Conservation (phyloP, 805 yeast species). For the Saturnispora ahearnii region DNA sequence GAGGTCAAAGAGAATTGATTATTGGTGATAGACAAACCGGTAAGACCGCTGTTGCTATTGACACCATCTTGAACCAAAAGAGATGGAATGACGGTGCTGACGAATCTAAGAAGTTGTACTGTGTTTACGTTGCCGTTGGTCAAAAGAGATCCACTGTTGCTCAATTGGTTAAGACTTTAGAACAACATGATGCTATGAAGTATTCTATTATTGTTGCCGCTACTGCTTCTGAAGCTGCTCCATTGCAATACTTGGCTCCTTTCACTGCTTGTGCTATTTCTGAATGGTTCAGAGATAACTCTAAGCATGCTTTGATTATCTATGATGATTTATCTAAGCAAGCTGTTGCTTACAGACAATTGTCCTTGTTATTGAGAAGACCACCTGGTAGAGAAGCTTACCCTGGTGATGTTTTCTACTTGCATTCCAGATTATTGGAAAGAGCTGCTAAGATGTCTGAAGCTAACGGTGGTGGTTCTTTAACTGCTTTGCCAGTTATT, state of each 20-base stretch:
- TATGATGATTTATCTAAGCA: slow-evolving; percentile 98
- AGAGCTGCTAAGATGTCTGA: slow-evolving; percentile 97
- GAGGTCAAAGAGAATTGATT: slow-evolving; percentile 99
- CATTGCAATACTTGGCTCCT: slow-evolving; percentile 99
- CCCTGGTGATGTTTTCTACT: slow-evolving; percentile 96
- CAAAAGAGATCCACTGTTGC: slow-evolving; percentile 99
- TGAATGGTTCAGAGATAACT: slow-evolving; percentile 99
- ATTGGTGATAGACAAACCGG: slow-evolving; percentile 99
- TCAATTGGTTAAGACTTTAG: slow-evolving; percentile 98
- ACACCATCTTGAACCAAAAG: slow-evolving; percentile 98
- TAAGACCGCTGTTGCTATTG: slow-evolving; percentile 98
- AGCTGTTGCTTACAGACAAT: slow-evolving; percentile 99
- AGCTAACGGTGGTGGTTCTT: slow-evolving; percentile 82
- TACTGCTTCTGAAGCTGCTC: slow-evolving; percentile 99
- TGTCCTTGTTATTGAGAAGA: slow-evolving; percentile 93
- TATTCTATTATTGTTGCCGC: slow-evolving; percentile 98
- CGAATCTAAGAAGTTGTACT: slow-evolving; percentile 96
- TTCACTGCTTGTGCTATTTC: slow-evolving; percentile 99
- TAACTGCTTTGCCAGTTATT: slow-evolving; percentile 93
- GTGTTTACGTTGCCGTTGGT: slow-evolving; percentile 99
- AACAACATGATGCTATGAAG: slow-evolving; percentile 95
- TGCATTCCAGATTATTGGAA: slow-evolving; percentile 90
- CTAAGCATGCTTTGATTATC: slow-evolving; percentile 93
- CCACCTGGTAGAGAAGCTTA: slow-evolving; percentile 96
- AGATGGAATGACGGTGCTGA: slow-evolving; percentile 94